Base-by-base conservation (phyloP, 2,329 filamentous ascomycete genomes). In the Sporothrix pallida region DNA sequence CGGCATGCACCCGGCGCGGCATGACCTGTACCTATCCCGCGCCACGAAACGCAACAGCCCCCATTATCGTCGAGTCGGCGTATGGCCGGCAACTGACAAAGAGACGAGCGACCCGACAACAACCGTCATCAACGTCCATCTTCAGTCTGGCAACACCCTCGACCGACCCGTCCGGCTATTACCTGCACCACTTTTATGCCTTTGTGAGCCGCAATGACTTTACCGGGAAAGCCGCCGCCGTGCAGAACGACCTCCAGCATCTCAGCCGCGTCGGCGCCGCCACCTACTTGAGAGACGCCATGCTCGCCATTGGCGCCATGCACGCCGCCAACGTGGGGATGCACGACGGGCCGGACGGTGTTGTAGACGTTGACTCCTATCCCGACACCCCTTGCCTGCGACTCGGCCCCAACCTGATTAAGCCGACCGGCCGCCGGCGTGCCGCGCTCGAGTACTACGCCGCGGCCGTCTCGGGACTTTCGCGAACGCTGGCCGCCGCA, bases 21-120 rank as follows among this genome's bases (percentile, higher is more conserved):
- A 23, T 67, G 62, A 15, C 62, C 2, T 46, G 37, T 9, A 67
- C 37, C 8, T 67, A 67, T 13, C 62, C 62, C 10, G 42, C 42
- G 17, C 42, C n/a, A 5, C 62, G 20, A 13, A 46, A 12, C 20
- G 42, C 42, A n/a, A 42, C n/a, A n/a, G 42, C 42, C 3, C 62
- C 62, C n/a, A 44, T 67, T 3, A 67, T 67, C 26, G 62, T 67
- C 42, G 62, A 67, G 62, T 67, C 62, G 42, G 23, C 62, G 62
- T 67, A 37, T 7, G 62, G 62, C 26, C 62, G 58, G n/a, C 23
- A n/a, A 44, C 58, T 37, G 9, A 17, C 17, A 23, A 10, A 13
- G 10, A 5, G n/a, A 23, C 17, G 8, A 6, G 12, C 58, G n/a
- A 12, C 10, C 13, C 15, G 26, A n/a, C 26, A 17, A 5, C 31